Evolutionary conservation across 495 filamentous ascomycete genomes (phyloP).

Genomic region (Neurospora sp.): DNA sequence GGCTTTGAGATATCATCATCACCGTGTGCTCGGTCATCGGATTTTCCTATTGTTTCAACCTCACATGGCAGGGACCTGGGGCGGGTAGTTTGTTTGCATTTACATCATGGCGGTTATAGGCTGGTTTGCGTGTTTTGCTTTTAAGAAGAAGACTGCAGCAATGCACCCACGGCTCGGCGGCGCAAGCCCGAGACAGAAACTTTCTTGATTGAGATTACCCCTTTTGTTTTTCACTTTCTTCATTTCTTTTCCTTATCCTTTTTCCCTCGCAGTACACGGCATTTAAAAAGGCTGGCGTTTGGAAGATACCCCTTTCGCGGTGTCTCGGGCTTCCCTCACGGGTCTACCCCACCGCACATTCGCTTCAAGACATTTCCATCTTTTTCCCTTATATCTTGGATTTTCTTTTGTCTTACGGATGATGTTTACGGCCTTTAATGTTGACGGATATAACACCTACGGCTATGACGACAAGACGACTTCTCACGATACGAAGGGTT

Average conservation of each 20-base stretch:
- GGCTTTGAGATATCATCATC: conserved; percentile 23
- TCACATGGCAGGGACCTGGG: conserved; percentile 38
- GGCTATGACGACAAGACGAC: conserved; percentile 21
- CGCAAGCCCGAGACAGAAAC: conserved; percentile 32
- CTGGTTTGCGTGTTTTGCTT: conserved; percentile 24
- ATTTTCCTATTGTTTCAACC: conserved; percentile 18
- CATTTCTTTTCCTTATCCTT: conserved; percentile 6
- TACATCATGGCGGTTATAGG: conserved; percentile 35
- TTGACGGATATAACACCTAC: conserved; percentile 24
- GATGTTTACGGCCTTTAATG: conserved; percentile 31
- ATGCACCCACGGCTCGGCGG: conserved; percentile 37
- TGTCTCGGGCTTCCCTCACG: conserved; percentile 16
- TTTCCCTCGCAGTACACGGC: conserved; percentile 16
- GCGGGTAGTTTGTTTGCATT: conserved; percentile 40
- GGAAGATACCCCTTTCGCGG: conserved; percentile 24
- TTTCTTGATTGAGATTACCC: conserved; percentile 13
- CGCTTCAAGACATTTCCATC: conserved; percentile 19
- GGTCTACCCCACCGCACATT: conserved; percentile 14
- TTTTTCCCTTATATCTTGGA: conserved; percentile 17
- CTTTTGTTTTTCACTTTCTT: conserved; percentile 6
- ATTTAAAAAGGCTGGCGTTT: conserved; percentile 32
- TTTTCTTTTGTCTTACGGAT: conserved; percentile 36
- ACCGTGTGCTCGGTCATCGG: conserved; percentile 34
- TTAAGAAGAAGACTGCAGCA: conserved; percentile 40
- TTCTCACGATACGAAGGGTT: conserved; percentile 18